Evolutionary conservation across 768 basidiomycete genomes (phyloP).

Genomic region (Lactarius psammicola): DNA sequence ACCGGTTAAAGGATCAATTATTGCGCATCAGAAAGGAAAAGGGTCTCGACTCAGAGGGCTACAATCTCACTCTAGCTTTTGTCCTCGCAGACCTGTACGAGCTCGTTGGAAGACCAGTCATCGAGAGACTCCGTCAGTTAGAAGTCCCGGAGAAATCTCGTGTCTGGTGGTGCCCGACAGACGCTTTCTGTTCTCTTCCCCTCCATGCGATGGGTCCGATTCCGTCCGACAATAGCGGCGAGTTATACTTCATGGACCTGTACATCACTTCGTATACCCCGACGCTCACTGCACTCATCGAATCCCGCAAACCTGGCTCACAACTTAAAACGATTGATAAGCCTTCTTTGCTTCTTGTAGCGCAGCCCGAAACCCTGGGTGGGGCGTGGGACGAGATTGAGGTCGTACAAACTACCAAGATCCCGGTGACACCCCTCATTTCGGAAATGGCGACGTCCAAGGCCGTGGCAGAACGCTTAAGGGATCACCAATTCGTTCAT

Average conservation of each 20-base stretch:
- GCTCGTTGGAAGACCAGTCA: too few species aligned
- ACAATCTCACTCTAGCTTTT: neutral
- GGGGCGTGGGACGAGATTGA: constrained; percentile 3
- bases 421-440: neutral
- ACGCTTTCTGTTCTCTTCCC: constrained; percentile 9
- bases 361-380: neutral
- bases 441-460: neutral
- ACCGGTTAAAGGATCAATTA: constrained; percentile 37
- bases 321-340: neutral
- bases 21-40: neutral
- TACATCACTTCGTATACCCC: too few species aligned
- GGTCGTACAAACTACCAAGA: neutral
- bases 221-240: neutral
- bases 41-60: neutral
- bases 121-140: too few species aligned
- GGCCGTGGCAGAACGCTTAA: neutral
- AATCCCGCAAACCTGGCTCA: neutral
- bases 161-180: too few species aligned
- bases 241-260: neutral
- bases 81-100: constrained; percentile 9
- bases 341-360: constrained; percentile 9
- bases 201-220: constrained; percentile 17
- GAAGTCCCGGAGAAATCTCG: too few species aligned
- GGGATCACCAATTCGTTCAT: neutral
- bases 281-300: too few species aligned